Conservation (phyloP, 2,329 filamentous ascomycete species). For the Hymenoscyphus fructigenus region DNA sequence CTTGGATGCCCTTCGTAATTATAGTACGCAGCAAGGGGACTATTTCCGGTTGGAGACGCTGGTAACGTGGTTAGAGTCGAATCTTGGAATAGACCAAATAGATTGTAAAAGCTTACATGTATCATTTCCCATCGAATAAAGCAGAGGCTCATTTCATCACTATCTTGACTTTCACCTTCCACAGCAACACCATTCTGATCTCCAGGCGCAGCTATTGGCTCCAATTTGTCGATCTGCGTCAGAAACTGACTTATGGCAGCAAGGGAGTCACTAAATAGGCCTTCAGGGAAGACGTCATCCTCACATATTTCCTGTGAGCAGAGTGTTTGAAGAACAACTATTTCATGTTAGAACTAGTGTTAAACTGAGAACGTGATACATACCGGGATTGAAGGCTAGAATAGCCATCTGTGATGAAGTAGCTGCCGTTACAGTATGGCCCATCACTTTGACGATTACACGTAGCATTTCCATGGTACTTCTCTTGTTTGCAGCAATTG, state of each 20-base stretch:
- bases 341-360: conserved; percentile 7
- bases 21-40: conserved; percentile 17
- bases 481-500: conserved; percentile 21
- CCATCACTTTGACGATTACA: conserved; percentile 22
- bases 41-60: conserved; percentile 26
- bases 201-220: conserved; percentile 9
- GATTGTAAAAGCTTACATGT: conserved; percentile 18
- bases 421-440: conserved; percentile 18
- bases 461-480: conserved; percentile 25
- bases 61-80: conserved; percentile 15
- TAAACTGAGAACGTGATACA: background rate
- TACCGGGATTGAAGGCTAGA: conserved; percentile 28
- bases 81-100: background rate
- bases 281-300: conserved; percentile 7
- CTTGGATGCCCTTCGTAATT: conserved; percentile 20
- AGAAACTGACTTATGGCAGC: conserved; percentile 19
- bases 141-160: conserved; percentile 21
- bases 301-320: conserved; percentile 11
- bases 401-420: conserved; percentile 22
- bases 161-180: conserved; percentile 32
- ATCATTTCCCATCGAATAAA: conserved; percentile 26
- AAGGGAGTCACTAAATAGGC: conserved; percentile 9
- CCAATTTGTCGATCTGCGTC: conserved; percentile 21
- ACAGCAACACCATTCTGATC: background rate
- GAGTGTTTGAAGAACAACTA: conserved; percentile 13